These are phyloP conservation scores for Pythium inflatum DNA, from an alignment of 352 stramenopile genomes.

Conservation along the genomic window DNA sequence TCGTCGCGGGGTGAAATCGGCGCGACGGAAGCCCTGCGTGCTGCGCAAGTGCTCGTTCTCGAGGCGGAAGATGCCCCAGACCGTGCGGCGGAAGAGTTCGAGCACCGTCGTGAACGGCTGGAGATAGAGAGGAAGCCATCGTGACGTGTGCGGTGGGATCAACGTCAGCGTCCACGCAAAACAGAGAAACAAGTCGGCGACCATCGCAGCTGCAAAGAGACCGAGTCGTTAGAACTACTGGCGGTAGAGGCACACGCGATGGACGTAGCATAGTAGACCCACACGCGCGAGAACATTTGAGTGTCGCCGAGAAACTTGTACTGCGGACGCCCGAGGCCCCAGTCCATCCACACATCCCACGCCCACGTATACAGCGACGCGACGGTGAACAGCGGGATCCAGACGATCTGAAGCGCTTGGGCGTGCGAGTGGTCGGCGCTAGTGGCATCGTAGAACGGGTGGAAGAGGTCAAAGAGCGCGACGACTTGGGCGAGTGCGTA, in stretches of 20 bases:
- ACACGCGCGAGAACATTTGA: conserved; percentile 84
- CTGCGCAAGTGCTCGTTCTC: conserved; percentile 89
- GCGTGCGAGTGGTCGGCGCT: conserved; percentile 16
- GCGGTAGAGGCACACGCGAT: not conserved
- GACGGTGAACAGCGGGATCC: conserved; percentile 79
- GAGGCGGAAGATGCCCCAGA: conserved; percentile 87
- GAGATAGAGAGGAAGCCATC: conserved; percentile 71
- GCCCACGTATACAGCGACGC: conserved; percentile 83
- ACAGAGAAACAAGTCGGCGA: conserved; percentile 77
- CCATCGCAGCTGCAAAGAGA: conserved; percentile 52
- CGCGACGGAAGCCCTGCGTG: conserved; percentile 80
- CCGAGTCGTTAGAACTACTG: not conserved
- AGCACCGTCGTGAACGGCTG: conserved; percentile 87
- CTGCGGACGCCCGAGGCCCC: conserved; percentile 79
- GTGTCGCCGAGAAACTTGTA: conserved; percentile 78
- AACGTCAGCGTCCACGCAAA: conserved; percentile 86
- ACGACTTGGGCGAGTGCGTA: conserved; percentile 91
- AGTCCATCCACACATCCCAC: conserved; percentile 90
- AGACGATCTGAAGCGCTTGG: conserved; percentile 60
- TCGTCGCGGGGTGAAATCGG: conserved; percentile 77
- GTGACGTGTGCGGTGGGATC: conserved; percentile 65
- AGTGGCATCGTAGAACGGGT: conserved; percentile 67
- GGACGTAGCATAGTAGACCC: conserved; percentile 68
- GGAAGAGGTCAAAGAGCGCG: conserved; percentile 84
- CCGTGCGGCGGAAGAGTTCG: conserved; percentile 83